These are phyloP conservation scores for Pichia nakasei DNA, from an alignment of 805 yeast species.

Conservation along the genomic window DNA sequence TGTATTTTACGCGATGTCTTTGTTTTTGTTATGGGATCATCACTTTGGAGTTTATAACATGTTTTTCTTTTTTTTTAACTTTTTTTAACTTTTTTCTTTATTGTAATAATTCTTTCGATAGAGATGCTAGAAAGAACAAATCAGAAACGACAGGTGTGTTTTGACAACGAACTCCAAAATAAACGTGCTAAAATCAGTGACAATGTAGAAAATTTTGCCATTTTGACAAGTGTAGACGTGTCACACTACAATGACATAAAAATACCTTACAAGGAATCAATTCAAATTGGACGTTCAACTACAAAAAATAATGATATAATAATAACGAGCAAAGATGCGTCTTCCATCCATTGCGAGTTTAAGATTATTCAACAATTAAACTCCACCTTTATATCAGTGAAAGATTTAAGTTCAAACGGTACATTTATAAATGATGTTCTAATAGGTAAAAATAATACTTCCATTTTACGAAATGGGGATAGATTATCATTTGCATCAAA, in stretches of 20 bases:
- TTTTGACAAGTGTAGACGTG: slow-evolving; percentile 9
- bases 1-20: too few relatives aligned
- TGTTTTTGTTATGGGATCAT: too few relatives aligned
- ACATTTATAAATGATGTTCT: slow-evolving; percentile 53
- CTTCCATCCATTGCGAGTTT: slow-evolving; percentile 55
- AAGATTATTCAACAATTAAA: slow-evolving; percentile 26
- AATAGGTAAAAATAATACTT: slow-evolving; percentile 40
- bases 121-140: background rate
- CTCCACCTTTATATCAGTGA: slow-evolving; percentile 34
- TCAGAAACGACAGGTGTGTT: background rate
- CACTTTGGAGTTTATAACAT: background rate
- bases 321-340: slow-evolving; percentile 41
- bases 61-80: too few relatives aligned
- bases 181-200: background rate
- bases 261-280: slow-evolving; percentile 2
- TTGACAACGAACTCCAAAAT: background rate
- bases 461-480: slow-evolving; percentile 55
- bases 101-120: too few relatives aligned
- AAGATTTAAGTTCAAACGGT: slow-evolving; percentile 59
- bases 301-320: slow-evolving; percentile 41
- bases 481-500: slow-evolving; percentile 41
- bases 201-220: slow-evolving; percentile 6
- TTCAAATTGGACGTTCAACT: slow-evolving; percentile 23
- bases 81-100: too few relatives aligned
- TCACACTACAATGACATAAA: slow-evolving; percentile 2